Base-by-base conservation (phyloP, 2,329 filamentous ascomycete genomes). In the Aspergillus caelatus region DNA sequence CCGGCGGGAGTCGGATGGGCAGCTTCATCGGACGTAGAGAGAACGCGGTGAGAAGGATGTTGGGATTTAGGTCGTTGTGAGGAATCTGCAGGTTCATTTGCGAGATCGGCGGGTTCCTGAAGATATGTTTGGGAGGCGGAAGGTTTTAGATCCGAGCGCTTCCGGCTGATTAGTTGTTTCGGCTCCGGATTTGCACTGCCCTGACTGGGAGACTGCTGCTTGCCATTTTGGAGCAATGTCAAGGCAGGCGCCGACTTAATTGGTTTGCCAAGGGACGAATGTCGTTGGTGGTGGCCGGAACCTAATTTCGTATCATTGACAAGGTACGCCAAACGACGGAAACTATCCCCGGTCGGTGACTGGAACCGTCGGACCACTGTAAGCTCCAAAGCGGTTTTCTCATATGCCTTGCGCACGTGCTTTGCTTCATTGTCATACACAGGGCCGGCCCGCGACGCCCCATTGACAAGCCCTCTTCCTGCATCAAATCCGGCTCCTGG, bases 351-450 rank as follows among this genome's bases (percentile, higher is more conserved):
- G 2, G 79, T 77, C 6, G 81, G 81, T 28, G 76, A 79, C 61
- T 79, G 78, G 65, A 83, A 83, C 23, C 79, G 76, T 55, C 78
- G 77, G 10, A 82, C 79, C 8, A 82, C 81, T 39, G 73, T 78
- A 45, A 82, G 72, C 64, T 82, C 80, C 46, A 77, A 69, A 7
- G 78, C 71, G 6, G 74, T 76, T 61, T 77, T 81, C 63, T 82
- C 80, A 65, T 81, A 82, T n/a, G 77, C 75, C 58, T 79, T 80
- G 62, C 78, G 77, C 62, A 74, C 71, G 26, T 79, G 77, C 62
- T 79, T 77, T 57, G 74, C 67, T 73, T 81, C 75, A 63, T 69
- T 72, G 63, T 77, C 74, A 67, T 76, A 72, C 63, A 68, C 61
- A 23, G 67, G 69, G 23, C 76, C 72, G 32, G 64, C 61, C 48